A percentile compares a stretch with the other conserved stretches of the same genome.
Evolutionary conservation across 1,284 basidiomycete genomes (phyloP).

Genomic region (Apiotrichum gracile): DNA sequence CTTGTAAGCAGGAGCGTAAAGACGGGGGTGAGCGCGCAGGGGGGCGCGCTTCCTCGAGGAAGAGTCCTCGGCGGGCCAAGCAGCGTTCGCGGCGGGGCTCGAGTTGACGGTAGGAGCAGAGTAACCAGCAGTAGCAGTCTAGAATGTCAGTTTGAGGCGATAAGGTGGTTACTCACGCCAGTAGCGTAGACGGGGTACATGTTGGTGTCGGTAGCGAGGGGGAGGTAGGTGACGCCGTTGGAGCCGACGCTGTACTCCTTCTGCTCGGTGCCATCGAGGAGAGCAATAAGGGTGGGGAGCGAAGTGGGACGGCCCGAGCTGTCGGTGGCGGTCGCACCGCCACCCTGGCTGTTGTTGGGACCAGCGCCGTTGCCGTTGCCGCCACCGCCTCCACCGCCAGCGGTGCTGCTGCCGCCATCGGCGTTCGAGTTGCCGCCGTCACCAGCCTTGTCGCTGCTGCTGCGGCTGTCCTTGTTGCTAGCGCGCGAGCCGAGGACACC

Average conservation of each 20-base stretch:
- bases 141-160: neutral
- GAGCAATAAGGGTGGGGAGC: conserved; percentile 22
- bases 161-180: conserved; percentile 68
- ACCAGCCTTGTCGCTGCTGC: conserved; percentile 47
- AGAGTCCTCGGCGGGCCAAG: conserved; percentile 73
- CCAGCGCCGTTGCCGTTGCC: neutral
- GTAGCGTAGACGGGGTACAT: conserved; percentile 83
- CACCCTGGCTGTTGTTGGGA: neutral
- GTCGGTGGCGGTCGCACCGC: conserved; percentile 40
- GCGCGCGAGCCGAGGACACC: conserved; percentile 62
- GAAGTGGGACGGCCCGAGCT: conserved; percentile 29
- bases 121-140: conserved; percentile 77
- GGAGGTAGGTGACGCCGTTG: conserved; percentile 36
- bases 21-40: conserved; percentile 73
- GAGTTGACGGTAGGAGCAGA: conserved; percentile 64
- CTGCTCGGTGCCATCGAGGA: neutral
- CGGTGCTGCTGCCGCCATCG: neutral
- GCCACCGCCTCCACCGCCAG: neutral
- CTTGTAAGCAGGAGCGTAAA: conserved; percentile 87
- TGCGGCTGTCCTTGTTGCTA: conserved; percentile 29
- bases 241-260: conserved; percentile 1
- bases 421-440: conserved; percentile 25
- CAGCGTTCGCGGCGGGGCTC: conserved; percentile 51
- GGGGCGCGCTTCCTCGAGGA: conserved; percentile 57
- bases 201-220: conserved; percentile 61